Evolutionary conservation across 2,329 filamentous ascomycete genomes (phyloP).

Genomic region (Alternaria panax): DNA sequence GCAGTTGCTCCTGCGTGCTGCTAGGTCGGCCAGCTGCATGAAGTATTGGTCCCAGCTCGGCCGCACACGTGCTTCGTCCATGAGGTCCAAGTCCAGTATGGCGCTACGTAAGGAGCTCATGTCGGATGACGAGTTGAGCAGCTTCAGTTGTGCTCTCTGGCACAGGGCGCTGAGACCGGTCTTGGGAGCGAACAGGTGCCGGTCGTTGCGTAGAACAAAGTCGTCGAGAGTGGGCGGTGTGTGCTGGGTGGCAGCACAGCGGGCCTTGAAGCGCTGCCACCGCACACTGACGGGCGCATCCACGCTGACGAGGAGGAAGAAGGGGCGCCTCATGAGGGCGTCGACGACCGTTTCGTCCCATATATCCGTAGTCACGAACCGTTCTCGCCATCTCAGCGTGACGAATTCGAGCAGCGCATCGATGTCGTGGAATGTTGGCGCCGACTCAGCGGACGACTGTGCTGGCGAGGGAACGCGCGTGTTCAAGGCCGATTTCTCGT

Average conservation of each 20-base stretch:
- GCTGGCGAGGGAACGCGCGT: constrained; percentile 40
- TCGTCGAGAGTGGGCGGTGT: constrained; percentile 63
- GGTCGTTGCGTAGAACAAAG: constrained; percentile 71
- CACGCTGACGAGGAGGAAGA: constrained; percentile 91
- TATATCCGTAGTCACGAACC: constrained; percentile 87
- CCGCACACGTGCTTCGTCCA: constrained; percentile 78
- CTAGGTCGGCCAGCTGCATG: constrained; percentile 93
- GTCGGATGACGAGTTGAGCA: constrained; percentile 83
- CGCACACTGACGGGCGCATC: constrained; percentile 87
- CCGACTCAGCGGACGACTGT: constrained; percentile 26
- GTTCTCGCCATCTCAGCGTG: constrained; percentile 80
- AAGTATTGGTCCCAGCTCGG: constrained; percentile 98
- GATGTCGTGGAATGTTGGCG: constrained; percentile 57
- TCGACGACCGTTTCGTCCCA: constrained; percentile 77
- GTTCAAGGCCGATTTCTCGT: constrained; percentile 54
- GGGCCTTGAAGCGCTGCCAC: constrained; percentile 77
- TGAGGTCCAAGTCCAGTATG: constrained; percentile 76
- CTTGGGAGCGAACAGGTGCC: constrained; percentile 72
- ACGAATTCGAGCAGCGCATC: constrained; percentile 82
- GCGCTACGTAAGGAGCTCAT: constrained; percentile 75
- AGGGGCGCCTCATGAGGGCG: constrained; percentile 78
- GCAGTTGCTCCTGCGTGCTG: constrained; percentile 90
- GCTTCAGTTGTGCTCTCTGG: constrained; percentile 79
- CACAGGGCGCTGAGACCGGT: constrained; percentile 77
- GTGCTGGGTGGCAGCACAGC: constrained; percentile 59